phyloP scores from a whole-genome alignment of 192 early-diverging fungal species.

The Podila epicladia region DNA sequence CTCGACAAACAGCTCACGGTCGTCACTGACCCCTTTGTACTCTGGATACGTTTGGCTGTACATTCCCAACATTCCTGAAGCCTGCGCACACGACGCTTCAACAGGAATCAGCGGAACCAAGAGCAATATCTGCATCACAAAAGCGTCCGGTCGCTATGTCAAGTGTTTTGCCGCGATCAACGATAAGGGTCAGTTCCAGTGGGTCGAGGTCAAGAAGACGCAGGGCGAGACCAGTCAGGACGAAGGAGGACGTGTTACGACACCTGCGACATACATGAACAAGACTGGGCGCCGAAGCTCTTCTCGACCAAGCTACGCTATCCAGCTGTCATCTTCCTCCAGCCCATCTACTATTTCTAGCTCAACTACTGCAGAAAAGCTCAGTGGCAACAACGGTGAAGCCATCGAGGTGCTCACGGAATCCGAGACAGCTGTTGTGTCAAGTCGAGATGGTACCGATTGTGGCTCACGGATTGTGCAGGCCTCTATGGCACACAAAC shows the following conservation, averaged over 20 bases:
- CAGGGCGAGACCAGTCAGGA: neutral
- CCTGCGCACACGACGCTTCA: neutral
- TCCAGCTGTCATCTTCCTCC: neutral
- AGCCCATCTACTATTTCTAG: neutral
- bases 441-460: neutral
- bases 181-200: slow-evolving; percentile 28
- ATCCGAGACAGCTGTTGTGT: neutral
- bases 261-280: neutral
- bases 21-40: slow-evolving; percentile 9
- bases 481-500: slow-evolving; percentile 34
- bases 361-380: neutral
- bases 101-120: neutral
- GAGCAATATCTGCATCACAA: slow-evolving; percentile 20
- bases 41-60: slow-evolving; percentile 45
- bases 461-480: slow-evolving; percentile 8
- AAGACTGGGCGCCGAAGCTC: neutral
- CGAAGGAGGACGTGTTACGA: neutral
- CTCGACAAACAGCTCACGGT: neutral
- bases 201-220: slow-evolving; percentile 26
- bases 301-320: neutral
- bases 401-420: neutral
- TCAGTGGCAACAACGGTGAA: neutral
- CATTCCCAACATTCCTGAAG: slow-evolving; percentile 9
- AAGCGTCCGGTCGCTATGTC: slow-evolving; percentile 41
- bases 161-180: slow-evolving; percentile 35